Evolutionary conservation across 1,139 yeast genomes (phyloP), one percentile per base, ranked within the genome.

Genomic region (Debaryomyces fabryi): DNA sequence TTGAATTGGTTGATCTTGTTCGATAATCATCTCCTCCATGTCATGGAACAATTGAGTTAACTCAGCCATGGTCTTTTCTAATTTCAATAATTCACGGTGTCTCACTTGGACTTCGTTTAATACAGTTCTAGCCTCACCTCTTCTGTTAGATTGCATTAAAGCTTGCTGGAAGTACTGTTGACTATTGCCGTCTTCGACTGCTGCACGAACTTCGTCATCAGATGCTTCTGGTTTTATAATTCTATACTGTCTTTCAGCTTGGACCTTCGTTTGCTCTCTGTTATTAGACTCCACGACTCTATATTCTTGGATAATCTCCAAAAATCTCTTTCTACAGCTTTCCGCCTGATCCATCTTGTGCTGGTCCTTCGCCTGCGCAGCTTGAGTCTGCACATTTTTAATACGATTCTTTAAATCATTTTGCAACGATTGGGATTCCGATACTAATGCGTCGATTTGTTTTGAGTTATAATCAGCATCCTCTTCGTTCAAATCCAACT

Each of bases 101-200:
- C 99, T 86, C 42, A 89, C 85, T 72, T 93, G 97, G 48, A 95
- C 99, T 71, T 95, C 99, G 61, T 90, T 88, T 60, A 93, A 80
- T 3, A 96, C 99, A 32, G 97, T 84, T 68, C 96, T 83, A 45
- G 99, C 98, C 71, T 93, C 97, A 58, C 99, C 99, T 63, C 96
- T 85, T 72, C 97, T 86, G 69, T 90, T 89, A 49, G 96, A 87
- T 72, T 87, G 90, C 79, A 90, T 76, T 58, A 93, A 78, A 13
- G 97, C 97, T 71, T 91, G 96, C 54, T 95, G 92, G 73, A 93
- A 93, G 62, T 91, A 88, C 71, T 92, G 98, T 65, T 88, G 90
- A 48, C 91, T 87, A 58, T 88, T 88, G 47, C 85, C 85, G 62
- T 88, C 93, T 59, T 87, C 96, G 49, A 89, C 84, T 39, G 96